phyloP scores from a whole-genome alignment of 805 yeast genomes.

The Kurtzmaniella fragi region DNA sequence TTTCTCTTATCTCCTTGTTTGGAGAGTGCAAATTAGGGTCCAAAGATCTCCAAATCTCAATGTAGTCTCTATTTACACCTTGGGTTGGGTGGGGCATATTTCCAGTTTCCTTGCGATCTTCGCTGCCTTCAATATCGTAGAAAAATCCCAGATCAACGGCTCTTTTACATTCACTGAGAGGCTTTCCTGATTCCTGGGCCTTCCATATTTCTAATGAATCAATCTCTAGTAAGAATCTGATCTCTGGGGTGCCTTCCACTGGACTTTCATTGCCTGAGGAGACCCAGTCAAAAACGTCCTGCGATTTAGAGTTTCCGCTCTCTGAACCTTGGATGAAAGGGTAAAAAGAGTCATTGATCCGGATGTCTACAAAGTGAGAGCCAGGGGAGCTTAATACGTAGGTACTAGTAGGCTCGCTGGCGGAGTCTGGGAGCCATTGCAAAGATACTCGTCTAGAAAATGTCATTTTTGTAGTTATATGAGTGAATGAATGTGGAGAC shows the following conservation, averaged over 20 bases:
- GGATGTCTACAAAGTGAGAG: conserved; percentile 44
- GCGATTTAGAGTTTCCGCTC: conserved; percentile 8
- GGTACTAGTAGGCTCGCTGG: conserved; percentile 43
- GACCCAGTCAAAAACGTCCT: conserved; percentile 49
- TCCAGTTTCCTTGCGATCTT: conserved; percentile 46
- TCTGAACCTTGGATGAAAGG: conserved; percentile 9
- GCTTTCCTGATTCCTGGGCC: conserved; percentile 24
- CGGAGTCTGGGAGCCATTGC: conserved; percentile 44
- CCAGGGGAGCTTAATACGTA: conserved; percentile 43
- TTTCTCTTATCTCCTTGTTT: conserved; percentile 19
- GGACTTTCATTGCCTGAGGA: conserved; percentile 47
- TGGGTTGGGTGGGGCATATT: conserved; percentile 43
- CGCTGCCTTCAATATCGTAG: conserved; percentile 28
- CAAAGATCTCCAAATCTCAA: conserved; percentile 52
- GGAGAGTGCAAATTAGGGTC: conserved; percentile 34
- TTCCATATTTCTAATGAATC: conserved; percentile 35
- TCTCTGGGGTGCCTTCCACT: conserved; percentile 27
- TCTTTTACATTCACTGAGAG: conserved; percentile 19
- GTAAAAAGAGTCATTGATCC: conserved; percentile 19
- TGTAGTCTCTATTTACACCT: conserved; percentile 37
- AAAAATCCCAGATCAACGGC: conserved; percentile 46
- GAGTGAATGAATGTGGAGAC: not conserved
- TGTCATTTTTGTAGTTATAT: conserved; percentile 12
- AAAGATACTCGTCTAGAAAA: conserved; percentile 46
- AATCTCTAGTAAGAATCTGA: conserved; percentile 39